Percentiles rank a stretch among this genome's conserved stretches.
phyloP scores from a whole-genome alignment of 2,329 filamentous ascomycete species.

The Helminthosporium solani region DNA sequence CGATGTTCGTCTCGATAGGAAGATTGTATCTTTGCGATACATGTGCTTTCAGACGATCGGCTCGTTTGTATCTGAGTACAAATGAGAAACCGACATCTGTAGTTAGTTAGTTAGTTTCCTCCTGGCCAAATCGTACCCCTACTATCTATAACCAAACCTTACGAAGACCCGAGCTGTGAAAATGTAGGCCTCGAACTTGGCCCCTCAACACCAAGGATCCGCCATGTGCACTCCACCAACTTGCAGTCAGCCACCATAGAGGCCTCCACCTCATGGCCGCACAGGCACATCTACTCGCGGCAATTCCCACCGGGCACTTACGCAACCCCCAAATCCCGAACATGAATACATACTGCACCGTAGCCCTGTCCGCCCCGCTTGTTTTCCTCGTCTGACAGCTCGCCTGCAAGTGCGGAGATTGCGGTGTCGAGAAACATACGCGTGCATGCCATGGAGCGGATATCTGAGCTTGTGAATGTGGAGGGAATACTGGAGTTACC shows the following conservation, averaged over 20 bases:
- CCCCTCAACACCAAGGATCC: neutral
- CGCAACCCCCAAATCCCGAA: conserved; percentile 4
- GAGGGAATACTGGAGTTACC: conserved; percentile 3
- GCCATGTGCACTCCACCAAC: neutral
- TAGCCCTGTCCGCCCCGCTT: neutral
- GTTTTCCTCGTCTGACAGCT: neutral
- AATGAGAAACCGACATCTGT: too few species aligned
- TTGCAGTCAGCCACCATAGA: neutral
- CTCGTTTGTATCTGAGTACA: too few species aligned
- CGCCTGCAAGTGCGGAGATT: neutral
- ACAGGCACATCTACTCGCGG: conserved; percentile 1
- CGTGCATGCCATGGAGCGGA: conserved; percentile 7
- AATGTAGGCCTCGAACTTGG: neutral
- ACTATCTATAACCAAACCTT: too few species aligned
- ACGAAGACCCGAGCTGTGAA: too few species aligned
- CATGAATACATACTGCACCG: conserved; percentile 5
- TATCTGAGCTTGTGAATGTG: conserved; percentile 5
- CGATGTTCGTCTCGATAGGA: neutral
- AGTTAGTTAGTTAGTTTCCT: too few species aligned
- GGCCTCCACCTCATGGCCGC: conserved; percentile 4
- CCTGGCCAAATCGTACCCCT: neutral
- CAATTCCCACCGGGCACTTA: conserved; percentile 5
- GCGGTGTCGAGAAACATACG: neutral
- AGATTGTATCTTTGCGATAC: too few species aligned
- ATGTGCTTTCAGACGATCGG: too few species aligned